These are phyloP conservation scores for Trichoderma cornu-damae DNA, from an alignment of 2,329 filamentous ascomycete species.

Conservation along the genomic window DNA sequence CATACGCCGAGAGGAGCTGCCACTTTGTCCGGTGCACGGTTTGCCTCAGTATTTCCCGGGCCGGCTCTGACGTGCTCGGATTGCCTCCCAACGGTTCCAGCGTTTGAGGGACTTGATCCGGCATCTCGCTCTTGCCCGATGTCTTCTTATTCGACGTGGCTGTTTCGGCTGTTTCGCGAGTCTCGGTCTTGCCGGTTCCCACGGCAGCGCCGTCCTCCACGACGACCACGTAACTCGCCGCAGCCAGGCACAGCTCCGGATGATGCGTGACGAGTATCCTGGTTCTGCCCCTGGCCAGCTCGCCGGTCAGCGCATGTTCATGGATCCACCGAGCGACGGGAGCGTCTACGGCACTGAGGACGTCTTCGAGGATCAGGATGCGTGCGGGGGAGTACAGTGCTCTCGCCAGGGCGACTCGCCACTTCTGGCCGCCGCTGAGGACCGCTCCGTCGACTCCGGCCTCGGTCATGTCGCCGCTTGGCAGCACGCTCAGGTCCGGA, in stretches of 20 bases:
- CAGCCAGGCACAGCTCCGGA: not conserved
- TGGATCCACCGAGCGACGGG: conserved; percentile 1
- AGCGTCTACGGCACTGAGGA: not conserved
- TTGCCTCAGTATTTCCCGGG: not conserved
- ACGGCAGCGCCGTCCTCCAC: not conserved
- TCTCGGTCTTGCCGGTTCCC: not conserved
- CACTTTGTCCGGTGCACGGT: not conserved
- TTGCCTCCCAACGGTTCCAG: no score
- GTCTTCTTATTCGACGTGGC: not conserved
- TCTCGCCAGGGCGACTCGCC: conserved; percentile 21
- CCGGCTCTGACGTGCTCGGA: not conserved
- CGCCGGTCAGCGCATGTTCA: conserved; percentile 1
- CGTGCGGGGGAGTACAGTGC: not conserved
- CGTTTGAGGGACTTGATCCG: not conserved
- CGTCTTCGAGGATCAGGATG: not conserved
- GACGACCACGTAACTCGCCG: conserved; percentile 14
- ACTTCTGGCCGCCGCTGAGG: conserved; percentile 24
- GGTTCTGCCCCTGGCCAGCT: not conserved
- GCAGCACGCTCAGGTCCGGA: not conserved
- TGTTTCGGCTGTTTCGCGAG: not conserved
- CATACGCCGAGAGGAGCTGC: conserved; percentile 11
- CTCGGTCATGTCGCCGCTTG: conserved; percentile 10
- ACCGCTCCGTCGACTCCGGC: conserved; percentile 9
- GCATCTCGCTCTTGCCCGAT: not conserved
- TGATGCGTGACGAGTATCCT: conserved; percentile 17